These are phyloP conservation scores for Penicillium sp. DNA, from an alignment of 2,329 filamentous ascomycete species.

Conservation along the genomic window DNA sequence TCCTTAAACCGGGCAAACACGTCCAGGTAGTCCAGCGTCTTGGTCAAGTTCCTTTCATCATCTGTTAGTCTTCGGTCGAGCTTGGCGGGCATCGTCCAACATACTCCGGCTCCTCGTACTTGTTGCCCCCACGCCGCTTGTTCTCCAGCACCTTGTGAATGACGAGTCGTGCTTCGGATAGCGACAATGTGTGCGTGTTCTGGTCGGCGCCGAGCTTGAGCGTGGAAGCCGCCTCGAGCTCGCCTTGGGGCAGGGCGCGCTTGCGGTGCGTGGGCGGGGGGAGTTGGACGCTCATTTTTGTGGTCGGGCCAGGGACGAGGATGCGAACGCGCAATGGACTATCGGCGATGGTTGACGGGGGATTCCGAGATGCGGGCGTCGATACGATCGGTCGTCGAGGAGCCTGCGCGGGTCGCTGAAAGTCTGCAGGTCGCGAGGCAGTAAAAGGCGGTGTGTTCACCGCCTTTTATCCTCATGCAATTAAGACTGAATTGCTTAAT, in stretches of 20 bases:
- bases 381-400: constrained; percentile 2
- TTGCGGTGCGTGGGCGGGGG: constrained; percentile 42
- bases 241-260: constrained; percentile 48
- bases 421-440: constrained; percentile 19
- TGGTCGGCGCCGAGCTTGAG: constrained; percentile 93
- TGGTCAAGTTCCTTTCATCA: constrained; percentile 62
- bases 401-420: constrained; percentile 9
- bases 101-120: constrained; percentile 80
- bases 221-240: constrained; percentile 80
- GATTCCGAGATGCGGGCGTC: background rate
- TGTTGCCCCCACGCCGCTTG: constrained; percentile 74
- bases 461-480: constrained; percentile 3
- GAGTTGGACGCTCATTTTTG: constrained; percentile 34
- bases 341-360: background rate
- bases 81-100: constrained; percentile 32
- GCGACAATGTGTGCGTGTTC: constrained; percentile 83
- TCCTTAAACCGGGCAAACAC: constrained; percentile 95
- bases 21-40: constrained; percentile 90
- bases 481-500: background rate
- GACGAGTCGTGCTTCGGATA: constrained; percentile 88
- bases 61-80: constrained; percentile 1
- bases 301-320: background rate
- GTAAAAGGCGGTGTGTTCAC: constrained; percentile 23
- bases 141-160: constrained; percentile 86
- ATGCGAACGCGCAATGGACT: background rate